Evolutionary conservation across 1,139 yeast genomes (phyloP).

Genomic region (Suhomyces bolitotheri): DNA sequence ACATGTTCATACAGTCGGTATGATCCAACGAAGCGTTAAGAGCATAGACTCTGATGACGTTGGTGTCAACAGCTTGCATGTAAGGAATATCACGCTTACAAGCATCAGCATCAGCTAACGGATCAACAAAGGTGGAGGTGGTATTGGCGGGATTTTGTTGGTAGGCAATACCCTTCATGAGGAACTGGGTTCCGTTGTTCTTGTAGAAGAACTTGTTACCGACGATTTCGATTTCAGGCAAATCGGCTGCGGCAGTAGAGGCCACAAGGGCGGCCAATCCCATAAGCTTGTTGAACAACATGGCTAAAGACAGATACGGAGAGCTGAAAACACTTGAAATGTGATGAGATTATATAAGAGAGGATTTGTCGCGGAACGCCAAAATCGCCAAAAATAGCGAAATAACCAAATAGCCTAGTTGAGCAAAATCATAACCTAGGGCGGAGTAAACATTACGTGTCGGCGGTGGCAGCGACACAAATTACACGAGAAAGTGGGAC

Average conservation of each 20-base stretch:
- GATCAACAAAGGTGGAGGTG: slow-evolving; percentile 31
- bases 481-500: neutral
- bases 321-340: slow-evolving; percentile 1
- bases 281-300: slow-evolving; percentile 52
- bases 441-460: slow-evolving; percentile 12
- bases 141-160: slow-evolving; percentile 63
- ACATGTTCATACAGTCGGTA: slow-evolving; percentile 62
- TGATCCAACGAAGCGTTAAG: slow-evolving; percentile 65
- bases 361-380: no score
- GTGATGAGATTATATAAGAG: no score
- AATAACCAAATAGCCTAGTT: slow-evolving; percentile 7
- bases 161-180: slow-evolving; percentile 77
- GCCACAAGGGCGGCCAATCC: slow-evolving; percentile 39
- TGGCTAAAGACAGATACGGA: slow-evolving; percentile 16
- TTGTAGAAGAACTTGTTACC: slow-evolving; percentile 81
- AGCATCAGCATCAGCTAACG: slow-evolving; percentile 24
- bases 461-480: no score
- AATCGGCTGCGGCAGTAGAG: slow-evolving; percentile 38
- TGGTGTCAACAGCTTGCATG: slow-evolving; percentile 60
- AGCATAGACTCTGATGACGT: slow-evolving; percentile 75
- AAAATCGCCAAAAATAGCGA: slow-evolving; percentile 6
- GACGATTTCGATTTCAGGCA: slow-evolving; percentile 55
- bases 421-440: slow-evolving; percentile 9
- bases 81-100: slow-evolving; percentile 82
- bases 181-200: slow-evolving; percentile 78